Percentiles rank a stretch among this genome's conserved stretches.
phyloP scores from a whole-genome alignment of 2,329 filamentous ascomycete genomes.

The Dendrostoma leiphaemia region DNA sequence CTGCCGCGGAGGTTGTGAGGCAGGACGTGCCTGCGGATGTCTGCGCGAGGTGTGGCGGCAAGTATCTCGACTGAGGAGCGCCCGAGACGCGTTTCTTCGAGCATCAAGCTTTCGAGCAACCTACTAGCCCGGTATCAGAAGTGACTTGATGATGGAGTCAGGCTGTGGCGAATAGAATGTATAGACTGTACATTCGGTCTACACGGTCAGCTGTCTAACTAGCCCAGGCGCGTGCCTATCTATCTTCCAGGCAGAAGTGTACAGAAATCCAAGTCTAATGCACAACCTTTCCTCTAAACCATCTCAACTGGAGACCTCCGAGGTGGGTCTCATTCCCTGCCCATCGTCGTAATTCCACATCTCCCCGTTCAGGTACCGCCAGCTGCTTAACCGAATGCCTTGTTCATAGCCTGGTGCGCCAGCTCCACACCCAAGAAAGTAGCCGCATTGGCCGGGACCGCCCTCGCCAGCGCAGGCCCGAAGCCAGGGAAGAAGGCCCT shows the following conservation, averaged over 20 bases:
- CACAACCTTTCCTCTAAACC: too few species aligned
- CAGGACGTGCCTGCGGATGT: constrained; percentile 24
- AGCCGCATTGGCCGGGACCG: constrained; percentile 93
- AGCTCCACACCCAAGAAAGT: constrained; percentile 88
- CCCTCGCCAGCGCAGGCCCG: constrained; percentile 85
- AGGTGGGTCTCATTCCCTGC: too few species aligned
- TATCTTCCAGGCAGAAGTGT: too few species aligned
- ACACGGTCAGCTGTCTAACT: not conserved
- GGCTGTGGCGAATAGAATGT: not conserved
- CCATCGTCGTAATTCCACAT: too few species aligned
- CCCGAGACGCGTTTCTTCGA: not conserved
- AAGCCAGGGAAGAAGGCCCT: constrained; percentile 98
- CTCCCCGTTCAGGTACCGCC: too few species aligned
- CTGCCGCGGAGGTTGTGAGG: constrained; percentile 20
- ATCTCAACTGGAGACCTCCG: too few species aligned
- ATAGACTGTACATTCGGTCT: not conserved
- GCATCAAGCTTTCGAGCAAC: too few species aligned
- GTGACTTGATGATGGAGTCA: too few species aligned
- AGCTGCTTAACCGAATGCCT: constrained; percentile 55
- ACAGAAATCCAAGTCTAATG: not conserved
- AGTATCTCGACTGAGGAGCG: constrained; percentile 30
- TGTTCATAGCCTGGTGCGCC: constrained; percentile 80
- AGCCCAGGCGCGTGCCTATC: not conserved
- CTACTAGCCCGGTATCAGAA: too few species aligned
- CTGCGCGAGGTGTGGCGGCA: constrained; percentile 34